Conservation (phyloP, 371 early-diverging fungal species). For the Rhizopus stolonifer region DNA sequence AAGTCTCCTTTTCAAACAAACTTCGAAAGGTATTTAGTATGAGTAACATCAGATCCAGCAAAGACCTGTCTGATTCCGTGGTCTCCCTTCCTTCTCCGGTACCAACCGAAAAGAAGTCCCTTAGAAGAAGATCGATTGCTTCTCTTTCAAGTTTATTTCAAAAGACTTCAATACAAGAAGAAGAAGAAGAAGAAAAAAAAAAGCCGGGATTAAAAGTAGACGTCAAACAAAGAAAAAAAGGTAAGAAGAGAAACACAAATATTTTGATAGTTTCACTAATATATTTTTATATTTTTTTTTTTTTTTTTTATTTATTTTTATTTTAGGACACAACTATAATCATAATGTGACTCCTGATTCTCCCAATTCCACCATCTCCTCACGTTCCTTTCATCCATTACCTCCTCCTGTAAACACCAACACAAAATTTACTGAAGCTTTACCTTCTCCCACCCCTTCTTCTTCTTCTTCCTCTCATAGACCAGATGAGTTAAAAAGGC, state of each 20-base stretch:
- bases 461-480: slow-evolving; percentile 29
- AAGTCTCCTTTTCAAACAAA: slow-evolving; percentile 43
- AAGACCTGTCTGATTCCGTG: slow-evolving; percentile 11
- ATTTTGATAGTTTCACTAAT: too few relatives aligned
- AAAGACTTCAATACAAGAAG: slow-evolving; percentile 22
- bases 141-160: slow-evolving; percentile 38
- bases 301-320: background rate
- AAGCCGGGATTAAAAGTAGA: slow-evolving; percentile 33
- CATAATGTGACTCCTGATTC: slow-evolving; percentile 30
- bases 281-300: background rate
- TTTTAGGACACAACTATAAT: slow-evolving; percentile 11
- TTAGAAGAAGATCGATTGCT: slow-evolving; percentile 46
- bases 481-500: slow-evolving; percentile 7
- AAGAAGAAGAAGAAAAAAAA: slow-evolving; percentile 18
- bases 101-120: slow-evolving; percentile 18
- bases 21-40: slow-evolving; percentile 55
- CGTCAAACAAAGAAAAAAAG: slow-evolving; percentile 14
- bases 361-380: slow-evolving; percentile 36
- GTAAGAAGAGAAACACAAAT: slow-evolving; percentile 27
- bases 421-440: slow-evolving; percentile 10
- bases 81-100: slow-evolving; percentile 15
- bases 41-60: slow-evolving; percentile 29
- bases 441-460: slow-evolving; percentile 44
- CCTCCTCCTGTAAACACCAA: slow-evolving; percentile 27
- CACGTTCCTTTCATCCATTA: slow-evolving; percentile 28